Percentiles rank a stretch among this genome's conserved stretches.
Conservation (phyloP, 106 monocot species). For the Dioscorea dumetorum region DNA sequence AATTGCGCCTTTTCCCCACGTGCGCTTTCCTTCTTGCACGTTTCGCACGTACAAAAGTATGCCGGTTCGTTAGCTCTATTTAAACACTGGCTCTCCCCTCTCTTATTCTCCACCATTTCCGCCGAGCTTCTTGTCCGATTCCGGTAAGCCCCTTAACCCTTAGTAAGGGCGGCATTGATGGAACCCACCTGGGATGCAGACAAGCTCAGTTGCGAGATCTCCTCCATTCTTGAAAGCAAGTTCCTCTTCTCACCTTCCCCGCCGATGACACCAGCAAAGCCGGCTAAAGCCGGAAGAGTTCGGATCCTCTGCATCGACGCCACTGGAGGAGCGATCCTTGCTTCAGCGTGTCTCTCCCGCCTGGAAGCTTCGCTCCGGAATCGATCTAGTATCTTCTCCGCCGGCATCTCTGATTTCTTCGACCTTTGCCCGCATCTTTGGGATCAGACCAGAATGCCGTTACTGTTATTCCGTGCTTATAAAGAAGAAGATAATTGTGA, state of each 20-base stretch:
- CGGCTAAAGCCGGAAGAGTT: conserved; percentile 31
- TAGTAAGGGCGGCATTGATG: conserved; percentile 5
- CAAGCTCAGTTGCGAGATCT: conserved; percentile 70
- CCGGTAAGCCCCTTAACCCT: too few relatives aligned
- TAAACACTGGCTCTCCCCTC: too few relatives aligned
- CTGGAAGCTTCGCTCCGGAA: conserved; percentile 47
- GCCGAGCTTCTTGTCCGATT: too few relatives aligned
- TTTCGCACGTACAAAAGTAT: too few relatives aligned
- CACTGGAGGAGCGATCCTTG: conserved; percentile 33
- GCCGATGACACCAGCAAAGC: conserved; percentile 3
- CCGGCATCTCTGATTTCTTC: conserved; percentile 70
- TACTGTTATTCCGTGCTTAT: too few relatives aligned
- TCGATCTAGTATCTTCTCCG: conserved; percentile 24
- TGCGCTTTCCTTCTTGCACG: too few relatives aligned
- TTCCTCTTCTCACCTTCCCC: conserved; percentile 31
- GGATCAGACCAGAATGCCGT: too few relatives aligned
- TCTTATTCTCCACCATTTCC: too few relatives aligned
- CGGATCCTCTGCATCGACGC: conserved; percentile 77
- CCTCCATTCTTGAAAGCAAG: conserved; percentile 61
- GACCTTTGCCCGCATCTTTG: too few relatives aligned
- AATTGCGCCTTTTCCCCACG: too few relatives aligned
- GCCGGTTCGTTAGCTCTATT: too few relatives aligned
- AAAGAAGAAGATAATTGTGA: too few relatives aligned
- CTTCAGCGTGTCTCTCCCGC: conserved; percentile 40
- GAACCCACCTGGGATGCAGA: conserved; percentile 30